Base-by-base conservation (phyloP, 768 basidiomycete genomes). In the Amanita muscaria region DNA sequence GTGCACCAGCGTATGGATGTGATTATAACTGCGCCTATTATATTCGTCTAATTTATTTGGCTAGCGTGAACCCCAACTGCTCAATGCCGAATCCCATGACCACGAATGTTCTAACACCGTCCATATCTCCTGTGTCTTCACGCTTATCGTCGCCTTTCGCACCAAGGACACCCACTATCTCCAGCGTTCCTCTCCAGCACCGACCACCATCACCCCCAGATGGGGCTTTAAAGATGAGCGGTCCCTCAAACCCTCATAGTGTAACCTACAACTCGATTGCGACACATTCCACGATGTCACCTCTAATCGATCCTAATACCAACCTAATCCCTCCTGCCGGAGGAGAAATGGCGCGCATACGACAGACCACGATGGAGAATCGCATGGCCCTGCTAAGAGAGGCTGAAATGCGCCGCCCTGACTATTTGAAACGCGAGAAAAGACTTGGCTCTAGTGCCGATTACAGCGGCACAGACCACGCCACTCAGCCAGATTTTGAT, bases 341-440 rank as follows among this genome's bases (percentile, higher is more conserved):
- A 33, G 73, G 72, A 23, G 82, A 84, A 55, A 68, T 80, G 57
- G 70, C 74, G 41, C 73, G 76, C 30, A 77, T 84, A 39, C 73
- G 74, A 22, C 70, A 72, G 37, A 70, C 72, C 21, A 64, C 72
- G 54, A 59, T 70, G 12, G 72, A 77, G 50, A 75, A 74, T 30
- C 68, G 69, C 44, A 56, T 73, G 10, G 64, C 68, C 1, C 71
- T 72, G 23, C 55, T 70, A 23, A 69, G 68, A 42, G 76, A 79
- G 55, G 64, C 70, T 8, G 84, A 88, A 58, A 71, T 62, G 27
- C 76, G 74, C 11, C 71, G 83, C 30, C 84, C 84, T 1, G 85
- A 87, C 5, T 88, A 87, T 56, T 64, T 86, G 32, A 76, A 74
- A 56, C 76, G 85, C 21, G 54, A 66, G 22, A 79, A 77, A 54